phyloP scores from a whole-genome alignment of 345 rosid genomes.

The thale cress (Arabidopsis thaliana) region TAIR10.1 NC_003076.8:1192001-1192500 shows the following conservation, averaged over 20 bases:
- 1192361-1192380: not conserved
- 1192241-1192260: not conserved
- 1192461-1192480: slow-evolving; percentile 85
- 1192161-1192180: not conserved
- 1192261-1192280: slow-evolving; percentile 2
- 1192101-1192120: too few relatives aligned
- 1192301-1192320: slow-evolving; percentile 24
- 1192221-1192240: not conserved
- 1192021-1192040: too few relatives aligned
- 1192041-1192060: too few relatives aligned
- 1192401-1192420: not conserved
- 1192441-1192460: slow-evolving; percentile 34
- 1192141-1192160: not conserved
- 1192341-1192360: slow-evolving; percentile 28
- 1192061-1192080: too few relatives aligned
- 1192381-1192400: slow-evolving; percentile 3
- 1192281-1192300: slow-evolving; percentile 33
- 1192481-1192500: slow-evolving; percentile 90
- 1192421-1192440: slow-evolving; percentile 14
- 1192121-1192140: not conserved
- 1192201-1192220: not conserved
- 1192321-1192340: slow-evolving; percentile 27
- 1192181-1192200: not conserved
- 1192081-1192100: too few relatives aligned
- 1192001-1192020: not conserved